phyloP scores from a whole-genome alignment of 805 yeast species.

The Saturnispora silvae region DNA sequence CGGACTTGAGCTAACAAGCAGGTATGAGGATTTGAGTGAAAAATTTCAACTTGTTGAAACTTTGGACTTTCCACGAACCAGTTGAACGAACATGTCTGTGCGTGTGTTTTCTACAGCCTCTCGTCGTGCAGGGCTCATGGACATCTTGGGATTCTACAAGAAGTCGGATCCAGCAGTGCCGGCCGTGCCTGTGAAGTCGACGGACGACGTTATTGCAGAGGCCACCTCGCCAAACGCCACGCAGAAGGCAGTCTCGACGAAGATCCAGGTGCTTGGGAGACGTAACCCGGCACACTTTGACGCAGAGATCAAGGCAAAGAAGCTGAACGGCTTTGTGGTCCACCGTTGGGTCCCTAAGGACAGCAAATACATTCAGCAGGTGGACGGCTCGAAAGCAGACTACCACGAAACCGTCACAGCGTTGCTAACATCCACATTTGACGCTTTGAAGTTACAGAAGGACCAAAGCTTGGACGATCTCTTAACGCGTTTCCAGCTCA shows the following conservation, averaged over 20 bases:
- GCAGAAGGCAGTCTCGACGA: not conserved
- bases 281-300: slow-evolving; percentile 21
- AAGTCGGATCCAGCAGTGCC: slow-evolving; percentile 3
- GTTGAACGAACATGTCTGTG: not conserved
- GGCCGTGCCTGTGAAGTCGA: slow-evolving; percentile 4
- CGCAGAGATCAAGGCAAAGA: slow-evolving; percentile 15
- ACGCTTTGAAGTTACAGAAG: not conserved
- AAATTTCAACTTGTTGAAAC: no score
- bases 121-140: slow-evolving; percentile 9
- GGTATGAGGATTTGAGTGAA: no score
- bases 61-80: no score
- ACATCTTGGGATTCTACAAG: slow-evolving; percentile 6
- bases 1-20: no score
- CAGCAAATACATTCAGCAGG: slow-evolving; percentile 12
- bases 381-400: slow-evolving; percentile 4
- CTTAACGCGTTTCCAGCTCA: slow-evolving; percentile 35
- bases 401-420: slow-evolving; percentile 12
- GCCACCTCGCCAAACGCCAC: not conserved
- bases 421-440: slow-evolving; percentile 13
- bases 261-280: slow-evolving; percentile 24
- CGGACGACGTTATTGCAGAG: slow-evolving; percentile 5
- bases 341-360: slow-evolving; percentile 24
- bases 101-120: slow-evolving; percentile 6
- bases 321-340: slow-evolving; percentile 23
- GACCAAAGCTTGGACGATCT: slow-evolving; percentile 27